Conservation (phyloP, 108 stramenopile species). For the Poteriospumella lacustris region DNA sequence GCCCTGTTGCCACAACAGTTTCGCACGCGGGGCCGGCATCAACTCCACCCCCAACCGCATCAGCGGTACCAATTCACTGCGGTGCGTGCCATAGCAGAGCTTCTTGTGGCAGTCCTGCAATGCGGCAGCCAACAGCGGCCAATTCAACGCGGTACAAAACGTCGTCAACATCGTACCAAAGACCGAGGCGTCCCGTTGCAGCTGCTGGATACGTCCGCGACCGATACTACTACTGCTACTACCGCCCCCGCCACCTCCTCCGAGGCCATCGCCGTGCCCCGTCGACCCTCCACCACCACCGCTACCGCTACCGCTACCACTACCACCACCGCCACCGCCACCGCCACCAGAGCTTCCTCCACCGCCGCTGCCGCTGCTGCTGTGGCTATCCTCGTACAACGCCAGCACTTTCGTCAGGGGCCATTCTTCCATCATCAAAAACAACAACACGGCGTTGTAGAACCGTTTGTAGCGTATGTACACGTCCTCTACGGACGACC, state of each 20-base stretch:
- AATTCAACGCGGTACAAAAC: constrained; percentile 15
- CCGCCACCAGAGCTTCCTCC: neutral
- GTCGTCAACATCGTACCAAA: constrained; percentile 13
- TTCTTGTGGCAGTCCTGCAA: neutral
- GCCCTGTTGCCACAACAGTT: neutral
- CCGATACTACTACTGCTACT: neutral
- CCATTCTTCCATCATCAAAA: constrained; percentile 22
- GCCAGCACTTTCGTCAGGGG: neutral
- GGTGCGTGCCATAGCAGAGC: neutral
- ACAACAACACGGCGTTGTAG: neutral
- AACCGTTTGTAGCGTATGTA: constrained; percentile 1
- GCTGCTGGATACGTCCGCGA: constrained; percentile 21
- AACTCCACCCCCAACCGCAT: neutral
- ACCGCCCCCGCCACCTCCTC: neutral
- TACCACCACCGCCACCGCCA: neutral
- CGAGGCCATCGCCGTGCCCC: neutral
- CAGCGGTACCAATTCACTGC: constrained; percentile 13
- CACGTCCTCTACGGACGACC: too few species aligned
- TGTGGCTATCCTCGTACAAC: neutral
- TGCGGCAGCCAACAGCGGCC: neutral
- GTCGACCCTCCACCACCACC: neutral
- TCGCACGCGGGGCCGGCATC: neutral
- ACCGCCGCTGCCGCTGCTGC: neutral
- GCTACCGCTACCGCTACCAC: neutral
- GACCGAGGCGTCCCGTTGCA: constrained; percentile 10